Conservation (phyloP, 1,139 yeast species). For the Kodamaea anthophila region DNA sequence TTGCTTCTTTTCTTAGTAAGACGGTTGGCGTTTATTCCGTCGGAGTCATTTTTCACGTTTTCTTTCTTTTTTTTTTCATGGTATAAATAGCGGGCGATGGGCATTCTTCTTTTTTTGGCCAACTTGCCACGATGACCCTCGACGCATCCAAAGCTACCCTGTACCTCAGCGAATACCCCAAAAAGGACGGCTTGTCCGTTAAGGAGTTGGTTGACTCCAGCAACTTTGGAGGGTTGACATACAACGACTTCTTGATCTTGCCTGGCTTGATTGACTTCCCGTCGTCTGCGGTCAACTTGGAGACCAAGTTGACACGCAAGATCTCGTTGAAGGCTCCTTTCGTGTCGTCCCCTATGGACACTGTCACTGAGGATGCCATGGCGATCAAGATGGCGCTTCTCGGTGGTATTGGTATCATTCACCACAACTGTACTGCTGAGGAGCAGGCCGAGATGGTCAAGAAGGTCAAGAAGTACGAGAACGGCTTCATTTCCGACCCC, state of each 20-base stretch:
- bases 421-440: slow-evolving; percentile 93
- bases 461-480: slow-evolving; percentile 93
- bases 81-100: too few relatives aligned
- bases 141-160: slow-evolving; percentile 66
- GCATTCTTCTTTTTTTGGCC: slow-evolving; percentile 41
- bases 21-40: too few relatives aligned
- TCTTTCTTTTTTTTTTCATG: too few relatives aligned
- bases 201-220: slow-evolving; percentile 83
- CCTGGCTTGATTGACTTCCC: slow-evolving; percentile 95
- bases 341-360: slow-evolving; percentile 98
- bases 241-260: slow-evolving; percentile 89
- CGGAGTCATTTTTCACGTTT: too few relatives aligned
- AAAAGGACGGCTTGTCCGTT: slow-evolving; percentile 83
- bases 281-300: slow-evolving; percentile 68
- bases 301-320: slow-evolving; percentile 82
- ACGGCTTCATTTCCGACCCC: slow-evolving; percentile 95
- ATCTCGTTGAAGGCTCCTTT: slow-evolving; percentile 91
- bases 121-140: slow-evolving; percentile 34
- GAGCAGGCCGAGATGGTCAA: slow-evolving; percentile 98
- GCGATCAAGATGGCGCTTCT: slow-evolving; percentile 97
- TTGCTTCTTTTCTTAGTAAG: too few relatives aligned
- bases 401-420: slow-evolving; percentile 99
- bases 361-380: slow-evolving; percentile 96
- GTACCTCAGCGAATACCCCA: slow-evolving; percentile 56
- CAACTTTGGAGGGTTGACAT: slow-evolving; percentile 91